Base-by-base conservation (phyloP, 139 green algal genomes). In the Coccomyxa sp. region DNA sequence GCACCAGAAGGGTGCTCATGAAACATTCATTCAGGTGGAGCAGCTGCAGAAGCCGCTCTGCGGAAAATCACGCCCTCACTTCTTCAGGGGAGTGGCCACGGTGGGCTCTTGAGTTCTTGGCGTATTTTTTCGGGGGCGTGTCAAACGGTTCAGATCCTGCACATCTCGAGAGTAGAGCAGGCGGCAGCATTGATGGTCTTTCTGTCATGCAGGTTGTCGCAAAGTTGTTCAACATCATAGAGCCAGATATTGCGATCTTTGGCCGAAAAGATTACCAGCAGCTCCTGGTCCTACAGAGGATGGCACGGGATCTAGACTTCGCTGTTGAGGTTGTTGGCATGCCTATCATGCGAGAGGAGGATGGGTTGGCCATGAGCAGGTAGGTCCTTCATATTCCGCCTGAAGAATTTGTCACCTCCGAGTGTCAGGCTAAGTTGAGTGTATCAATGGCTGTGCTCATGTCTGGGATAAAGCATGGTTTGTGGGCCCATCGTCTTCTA, bases 211-310 rank as follows among this genome's bases (percentile, higher is more conserved):
- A 94, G 90, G 86, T 95, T 30, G 95, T 98, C 27, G 88, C 90
- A 67, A 99, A 99, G 91, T 90, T 99, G 57, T 99, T 99, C 84
- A 91, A 99, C 89, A 97, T 99, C 79, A 92, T 97, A 17, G 93
- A 98, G 87, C 95, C 95, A 7, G 96, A 99, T 77, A 90, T 98
- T 51, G 96, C 96, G 0, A 91, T 98, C 75, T 99, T 99, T 87
- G 97, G 97, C 23, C 88, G 85, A 15, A 98, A 99, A 89, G 97
- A 99, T 89, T 99, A 96, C 89, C 97, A 99, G 92, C 97, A 99
- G 90, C 95, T 85, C 90, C 87, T 91, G 13, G 80, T 99, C 25
- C 94, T 99, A 58, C 83, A 85, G 31, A 89, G 92, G 67, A 97
- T 99, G 94, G 92, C 91, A 59, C 79, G 94, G 0, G 96, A 99